Evolutionary conservation across 1,284 basidiomycete species (phyloP), one percentile per base, ranked within the genome.

Genomic region (Calocybe gambosa): DNA sequence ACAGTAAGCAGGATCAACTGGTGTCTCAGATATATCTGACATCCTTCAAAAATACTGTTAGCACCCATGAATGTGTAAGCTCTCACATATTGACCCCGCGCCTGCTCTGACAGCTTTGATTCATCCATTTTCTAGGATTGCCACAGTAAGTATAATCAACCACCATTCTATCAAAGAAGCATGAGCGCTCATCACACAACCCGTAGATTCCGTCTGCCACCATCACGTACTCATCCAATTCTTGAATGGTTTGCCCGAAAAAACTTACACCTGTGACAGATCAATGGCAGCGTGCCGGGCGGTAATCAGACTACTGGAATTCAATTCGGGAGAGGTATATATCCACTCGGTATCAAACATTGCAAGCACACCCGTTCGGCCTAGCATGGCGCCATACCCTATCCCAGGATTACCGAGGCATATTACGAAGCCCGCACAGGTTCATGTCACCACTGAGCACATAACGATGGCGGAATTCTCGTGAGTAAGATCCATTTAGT

Each of bases 31-130:
- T 26, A 9, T 9, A 25, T 46, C 35, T 38, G 15, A 40, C 19
- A n/a, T 37, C 25, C 19, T 21, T 50, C 41, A 43, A n/a, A n/a
- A n/a, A n/a, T n/a, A 23, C 34, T 48, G 35, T 43, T 47, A 82
- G 79, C 72, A 20, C 62, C 73, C n/a, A 82, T 84, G 80, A 79
- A 82, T 53, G 72, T 84, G 80, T 82, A 60, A 66, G 79, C 67
- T 19, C 6, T 12, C 13, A 19, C 41, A 31, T 26, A 26, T 39
- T 38, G 39, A 36, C 43, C 10, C 25, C 37, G 41, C 43, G 33
- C 5, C 35, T 23, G 21, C 31, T 25, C 19, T 16, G 28, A 25
- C 19, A 18, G 46, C 20, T 39, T 43, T 29, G 28, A 40, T 51
- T 43, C 20, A 10, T 36, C 42, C 16, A 40, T n/a, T n/a, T n/a